Percentiles rank a stretch among this genome's conserved stretches.
These are phyloP conservation scores for Wilcoxina mikolae DNA, from an alignment of 495 filamentous ascomycete species.

Conservation along the genomic window DNA sequence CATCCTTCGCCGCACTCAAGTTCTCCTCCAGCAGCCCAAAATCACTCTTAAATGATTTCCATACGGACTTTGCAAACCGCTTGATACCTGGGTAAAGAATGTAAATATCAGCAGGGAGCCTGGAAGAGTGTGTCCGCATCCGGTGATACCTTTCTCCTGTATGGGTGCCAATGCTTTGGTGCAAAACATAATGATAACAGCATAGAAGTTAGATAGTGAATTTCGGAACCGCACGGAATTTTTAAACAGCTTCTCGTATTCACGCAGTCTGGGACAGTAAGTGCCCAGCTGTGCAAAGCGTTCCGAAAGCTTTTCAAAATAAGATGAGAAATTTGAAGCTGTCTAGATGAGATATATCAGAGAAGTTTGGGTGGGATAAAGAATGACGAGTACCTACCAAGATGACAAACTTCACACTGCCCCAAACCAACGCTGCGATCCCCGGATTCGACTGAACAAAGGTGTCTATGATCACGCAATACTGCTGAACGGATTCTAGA, in stretches of 20 bases:
- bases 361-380: not conserved
- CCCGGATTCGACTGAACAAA: conserved; percentile 8
- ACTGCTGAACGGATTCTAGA: conserved; percentile 9
- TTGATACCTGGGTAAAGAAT: not conserved
- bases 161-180: conserved; percentile 9
- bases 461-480: conserved; percentile 9
- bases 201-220: conserved; percentile 9
- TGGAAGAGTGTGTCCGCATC: not conserved
- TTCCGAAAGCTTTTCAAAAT: conserved; percentile 9
- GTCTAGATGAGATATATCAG: conserved; percentile 1
- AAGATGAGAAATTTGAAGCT: conserved; percentile 10
- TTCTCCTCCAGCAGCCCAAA: conserved; percentile 8
- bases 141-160: conserved; percentile 5
- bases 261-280: conserved; percentile 1
- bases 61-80: conserved; percentile 1
- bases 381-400: not conserved
- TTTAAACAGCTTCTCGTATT: conserved; percentile 6
- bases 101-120: not conserved
- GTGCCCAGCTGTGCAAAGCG: conserved; percentile 5
- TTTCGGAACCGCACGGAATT: conserved; percentile 7
- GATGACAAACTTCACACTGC: conserved; percentile 15
- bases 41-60: conserved; percentile 1
- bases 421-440: conserved; percentile 15
- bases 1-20: not conserved
- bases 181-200: conserved; percentile 7